Conservation (phyloP, 2,329 filamentous ascomycete species). For the Penicillium brasilianum region DNA sequence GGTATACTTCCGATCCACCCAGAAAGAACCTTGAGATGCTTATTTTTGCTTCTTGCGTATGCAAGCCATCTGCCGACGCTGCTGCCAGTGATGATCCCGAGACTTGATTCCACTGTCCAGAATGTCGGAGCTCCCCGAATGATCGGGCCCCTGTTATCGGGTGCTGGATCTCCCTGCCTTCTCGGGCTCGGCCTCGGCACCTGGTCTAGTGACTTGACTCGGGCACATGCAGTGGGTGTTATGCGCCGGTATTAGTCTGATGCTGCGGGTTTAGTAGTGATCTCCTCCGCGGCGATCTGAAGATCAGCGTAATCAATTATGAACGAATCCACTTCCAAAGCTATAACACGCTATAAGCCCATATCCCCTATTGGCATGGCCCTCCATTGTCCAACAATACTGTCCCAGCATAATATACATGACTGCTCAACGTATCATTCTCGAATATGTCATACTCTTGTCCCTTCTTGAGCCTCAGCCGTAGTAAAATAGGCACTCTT, state of each 20-base stretch:
- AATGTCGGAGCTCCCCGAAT: neutral
- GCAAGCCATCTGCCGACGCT: neutral
- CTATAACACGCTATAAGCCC: neutral
- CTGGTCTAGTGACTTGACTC: neutral
- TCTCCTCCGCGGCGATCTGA: neutral
- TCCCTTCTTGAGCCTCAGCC: no score
- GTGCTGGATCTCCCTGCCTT: slow-evolving; percentile 5
- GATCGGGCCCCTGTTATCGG: slow-evolving; percentile 3
- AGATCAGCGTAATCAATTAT: neutral
- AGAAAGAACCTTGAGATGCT: neutral
- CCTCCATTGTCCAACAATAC: no score
- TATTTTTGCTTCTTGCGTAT: slow-evolving; percentile 1
- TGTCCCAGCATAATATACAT: no score
- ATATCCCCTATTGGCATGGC: neutral
- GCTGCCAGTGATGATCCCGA: neutral
- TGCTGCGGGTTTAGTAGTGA: neutral
- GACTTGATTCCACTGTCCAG: neutral
- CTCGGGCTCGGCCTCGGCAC: slow-evolving; percentile 6
- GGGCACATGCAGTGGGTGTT: neutral
- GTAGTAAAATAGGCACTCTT: no score
- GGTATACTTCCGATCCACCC: neutral
- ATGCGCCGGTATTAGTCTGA: neutral
- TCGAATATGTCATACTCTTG: no score
- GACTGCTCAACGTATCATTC: no score
- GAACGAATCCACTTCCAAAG: no score